Conservation (phyloP, 805 yeast species). For the Jamesozyma jinghongensis region DNA sequence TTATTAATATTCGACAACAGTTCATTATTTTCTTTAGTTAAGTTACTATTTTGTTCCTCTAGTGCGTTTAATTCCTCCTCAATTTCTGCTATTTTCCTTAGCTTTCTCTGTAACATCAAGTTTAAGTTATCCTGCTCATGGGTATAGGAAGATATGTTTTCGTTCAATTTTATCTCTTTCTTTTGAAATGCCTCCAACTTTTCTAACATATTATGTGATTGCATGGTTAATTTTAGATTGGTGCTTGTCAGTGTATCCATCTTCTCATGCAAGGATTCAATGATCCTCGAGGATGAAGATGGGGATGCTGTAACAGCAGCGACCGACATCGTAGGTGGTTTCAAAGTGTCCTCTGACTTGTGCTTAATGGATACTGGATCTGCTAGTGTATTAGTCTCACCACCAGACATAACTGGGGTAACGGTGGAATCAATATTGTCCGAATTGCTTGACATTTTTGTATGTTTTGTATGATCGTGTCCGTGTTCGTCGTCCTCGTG, state of each 20-base stretch:
- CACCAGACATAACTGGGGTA: too few relatives aligned
- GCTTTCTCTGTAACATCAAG: conserved; percentile 42
- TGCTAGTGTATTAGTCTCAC: too few relatives aligned
- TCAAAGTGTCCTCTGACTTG: not conserved
- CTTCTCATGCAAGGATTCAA: conserved; percentile 36
- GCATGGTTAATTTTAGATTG: conserved; percentile 31
- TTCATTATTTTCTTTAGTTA: conserved; percentile 1
- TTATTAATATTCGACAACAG: not conserved
- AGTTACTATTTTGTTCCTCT: not conserved
- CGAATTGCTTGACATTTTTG: not conserved
- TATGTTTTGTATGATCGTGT: not conserved
- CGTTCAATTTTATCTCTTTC: conserved; percentile 40
- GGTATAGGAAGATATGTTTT: conserved; percentile 51
- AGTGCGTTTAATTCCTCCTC: conserved; percentile 9
- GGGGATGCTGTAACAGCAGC: not conserved
- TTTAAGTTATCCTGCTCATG: conserved; percentile 57
- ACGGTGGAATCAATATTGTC: too few relatives aligned
- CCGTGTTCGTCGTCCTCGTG: conserved; percentile 3
- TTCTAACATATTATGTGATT: conserved; percentile 43
- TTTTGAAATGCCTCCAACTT: conserved; percentile 39
- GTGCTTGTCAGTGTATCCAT: conserved; percentile 46
- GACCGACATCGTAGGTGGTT: not conserved
- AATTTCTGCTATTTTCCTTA: conserved; percentile 55
- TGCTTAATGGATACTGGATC: not conserved
- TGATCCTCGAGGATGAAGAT: conserved; percentile 22